phyloP scores from a whole-genome alignment of 345 rosid species.

The Eutrema heterophyllum region DNA sequence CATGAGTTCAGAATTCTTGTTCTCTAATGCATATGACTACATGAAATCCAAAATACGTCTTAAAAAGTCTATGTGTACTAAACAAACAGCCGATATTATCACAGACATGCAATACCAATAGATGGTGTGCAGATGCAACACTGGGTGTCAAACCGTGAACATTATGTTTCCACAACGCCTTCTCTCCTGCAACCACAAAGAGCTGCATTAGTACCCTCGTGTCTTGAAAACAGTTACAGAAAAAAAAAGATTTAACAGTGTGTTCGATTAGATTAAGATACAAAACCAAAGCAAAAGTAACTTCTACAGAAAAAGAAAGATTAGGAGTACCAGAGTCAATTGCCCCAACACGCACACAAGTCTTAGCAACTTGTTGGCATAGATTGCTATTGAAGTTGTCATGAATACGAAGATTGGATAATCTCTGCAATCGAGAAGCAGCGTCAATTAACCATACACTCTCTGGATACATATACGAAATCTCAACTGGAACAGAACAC shows the following conservation, averaged over 20 bases:
- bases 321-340: constrained; percentile 60
- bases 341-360: constrained; percentile 68
- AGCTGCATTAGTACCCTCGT: not conserved
- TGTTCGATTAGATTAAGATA: not conserved
- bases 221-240: not conserved
- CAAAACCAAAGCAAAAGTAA: not conserved
- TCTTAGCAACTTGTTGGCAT: constrained; percentile 76
- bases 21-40: constrained; percentile 64
- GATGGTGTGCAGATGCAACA: constrained; percentile 69
- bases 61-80: not conserved
- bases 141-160: constrained; percentile 70
- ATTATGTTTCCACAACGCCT: constrained; percentile 73
- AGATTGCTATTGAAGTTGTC: constrained; percentile 71
- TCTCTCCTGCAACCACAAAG: constrained; percentile 50
- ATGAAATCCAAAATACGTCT: not conserved
- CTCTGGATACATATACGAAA: no score
- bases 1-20: constrained; percentile 55
- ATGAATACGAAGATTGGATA: constrained; percentile 78
- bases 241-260: not conserved
- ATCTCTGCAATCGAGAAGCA: constrained; percentile 44
- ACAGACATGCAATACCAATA: constrained; percentile 49
- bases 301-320: not conserved
- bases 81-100: not conserved
- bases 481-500: not conserved
- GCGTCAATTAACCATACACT: no score